Base-by-base conservation (phyloP, 768 basidiomycete genomes). In the Phylloporus arenicola region DNA sequence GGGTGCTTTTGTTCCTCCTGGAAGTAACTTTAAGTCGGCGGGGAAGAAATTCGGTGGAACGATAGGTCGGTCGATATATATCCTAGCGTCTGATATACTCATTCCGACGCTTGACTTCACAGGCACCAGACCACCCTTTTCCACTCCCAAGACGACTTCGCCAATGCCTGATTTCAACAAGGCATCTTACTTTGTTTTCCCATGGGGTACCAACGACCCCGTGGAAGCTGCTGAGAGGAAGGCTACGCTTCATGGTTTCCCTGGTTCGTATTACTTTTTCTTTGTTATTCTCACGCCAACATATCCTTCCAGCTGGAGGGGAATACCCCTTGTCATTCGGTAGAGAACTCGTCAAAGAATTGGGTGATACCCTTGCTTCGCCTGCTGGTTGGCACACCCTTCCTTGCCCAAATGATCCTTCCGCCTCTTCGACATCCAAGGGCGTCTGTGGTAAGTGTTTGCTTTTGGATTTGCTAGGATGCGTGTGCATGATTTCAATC, bases 381-480 rank as follows among this genome's bases (percentile, higher is more conserved):
- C 95, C 95, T 13, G 75, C 78, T 40, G 95, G 95, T 4, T 99
- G 95, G 95, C 95, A 99, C 63, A 64, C 84, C 0, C 73, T 97
- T 43, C 93, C 93, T 13, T 75, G 75, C 55, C 59, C 69, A 8
- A 78, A 82, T 55, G 89, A 93, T 60, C 90, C 92, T 0, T 65
- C 70, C 14, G 10, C 20, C 27, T 45, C 51, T 42, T 48, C 52
- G 62, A 64, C 31, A 1, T 35, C 51, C 30, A 41, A 43, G 45
- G 11, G 22, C 16, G 3, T 29, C 0, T 56, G 53, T 34, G 38
- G 62, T 62, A 42, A 43, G 54, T 45, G 3, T 38, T 43, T 38
- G 13, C 7, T 8, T n/a, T 1, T 10, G 1, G 8, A 30, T 2
- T 9, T 2, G 14, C 20, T 1, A 3, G 20, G 29, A 6, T 30